Conservation (phyloP, 495 filamentous ascomycete species). For the Penicillium dipodomyicola region DNA sequence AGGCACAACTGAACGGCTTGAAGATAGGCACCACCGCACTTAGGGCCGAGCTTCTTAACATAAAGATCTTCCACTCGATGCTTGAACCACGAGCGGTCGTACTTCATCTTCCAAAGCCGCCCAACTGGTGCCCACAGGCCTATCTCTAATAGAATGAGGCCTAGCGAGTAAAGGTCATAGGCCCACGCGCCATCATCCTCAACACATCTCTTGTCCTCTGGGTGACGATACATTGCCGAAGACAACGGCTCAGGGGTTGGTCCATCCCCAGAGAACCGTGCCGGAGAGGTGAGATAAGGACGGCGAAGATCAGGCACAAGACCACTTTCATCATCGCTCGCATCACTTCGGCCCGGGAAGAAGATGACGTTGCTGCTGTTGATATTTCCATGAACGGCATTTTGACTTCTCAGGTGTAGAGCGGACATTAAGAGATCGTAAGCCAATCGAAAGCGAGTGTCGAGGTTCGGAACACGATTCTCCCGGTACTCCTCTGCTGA, state of each 20-base stretch:
- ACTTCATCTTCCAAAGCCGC: slow-evolving; percentile 65
- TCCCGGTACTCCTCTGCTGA: slow-evolving; percentile 44
- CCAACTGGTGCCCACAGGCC: slow-evolving; percentile 83
- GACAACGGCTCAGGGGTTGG: slow-evolving; percentile 49
- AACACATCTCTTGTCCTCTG: slow-evolving; percentile 63
- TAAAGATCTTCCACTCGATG: slow-evolving; percentile 60
- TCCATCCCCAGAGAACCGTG: slow-evolving; percentile 71
- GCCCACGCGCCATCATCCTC: slow-evolving; percentile 53
- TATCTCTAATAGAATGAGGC: slow-evolving; percentile 79
- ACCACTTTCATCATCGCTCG: slow-evolving; percentile 40
- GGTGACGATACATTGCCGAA: slow-evolving; percentile 73
- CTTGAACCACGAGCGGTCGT: slow-evolving; percentile 62
- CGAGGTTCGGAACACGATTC: slow-evolving; percentile 54
- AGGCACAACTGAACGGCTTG: slow-evolving; percentile 78
- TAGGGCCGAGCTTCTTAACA: slow-evolving; percentile 63
- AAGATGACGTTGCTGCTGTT: slow-evolving; percentile 79
- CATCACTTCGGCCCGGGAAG: slow-evolving; percentile 52
- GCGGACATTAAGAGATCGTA: slow-evolving; percentile 74
- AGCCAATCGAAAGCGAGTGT: slow-evolving; percentile 82
- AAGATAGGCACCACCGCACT: slow-evolving; percentile 75
- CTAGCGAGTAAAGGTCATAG: slow-evolving; percentile 82
- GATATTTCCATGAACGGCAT: slow-evolving; percentile 77
- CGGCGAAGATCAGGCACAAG: slow-evolving; percentile 60
- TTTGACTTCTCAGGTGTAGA: slow-evolving; percentile 71
- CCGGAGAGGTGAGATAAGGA: slow-evolving; percentile 77